A percentile compares a stretch with the other conserved stretches of the same genome.
phyloP scores from a whole-genome alignment of 331 rosid genomes.

The Malus hybrid region DNA sequence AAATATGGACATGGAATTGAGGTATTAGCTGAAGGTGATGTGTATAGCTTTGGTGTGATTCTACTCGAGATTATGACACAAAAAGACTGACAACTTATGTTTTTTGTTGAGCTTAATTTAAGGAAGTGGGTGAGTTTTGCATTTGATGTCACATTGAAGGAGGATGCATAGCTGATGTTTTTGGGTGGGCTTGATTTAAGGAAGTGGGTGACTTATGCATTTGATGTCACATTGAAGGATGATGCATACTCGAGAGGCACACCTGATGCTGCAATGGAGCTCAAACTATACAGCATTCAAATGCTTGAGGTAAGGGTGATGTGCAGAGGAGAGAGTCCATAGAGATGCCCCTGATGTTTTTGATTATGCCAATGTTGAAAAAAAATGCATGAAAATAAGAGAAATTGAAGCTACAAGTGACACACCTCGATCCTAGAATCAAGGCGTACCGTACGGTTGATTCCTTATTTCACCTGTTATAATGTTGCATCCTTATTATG shows the following conservation, averaged over 20 bases:
- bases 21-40: slow-evolving; percentile 24
- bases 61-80: slow-evolving; percentile 23
- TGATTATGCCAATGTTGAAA: slow-evolving; percentile 1
- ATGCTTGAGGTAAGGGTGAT: neutral
- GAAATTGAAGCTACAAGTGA: neutral
- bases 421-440: too few relatives aligned
- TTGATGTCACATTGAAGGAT: slow-evolving; percentile 10
- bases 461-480: too few relatives aligned
- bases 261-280: neutral
- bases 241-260: neutral
- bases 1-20: slow-evolving; percentile 19
- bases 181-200: slow-evolving; percentile 14
- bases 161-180: neutral
- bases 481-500: too few relatives aligned
- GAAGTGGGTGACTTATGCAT: slow-evolving; percentile 19
- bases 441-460: too few relatives aligned
- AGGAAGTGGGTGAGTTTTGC: slow-evolving; percentile 21
- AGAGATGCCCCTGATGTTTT: slow-evolving; percentile 7
- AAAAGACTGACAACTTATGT: slow-evolving; percentile 17
- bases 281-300: slow-evolving; percentile 1
- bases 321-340: slow-evolving; percentile 13
- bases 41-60: slow-evolving; percentile 27
- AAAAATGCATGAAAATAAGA: neutral
- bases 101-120: slow-evolving; percentile 11
- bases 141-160: slow-evolving; percentile 12